Conservation (phyloP, 352 stramenopile species). For the Thraustochytrium sp. region DNA sequence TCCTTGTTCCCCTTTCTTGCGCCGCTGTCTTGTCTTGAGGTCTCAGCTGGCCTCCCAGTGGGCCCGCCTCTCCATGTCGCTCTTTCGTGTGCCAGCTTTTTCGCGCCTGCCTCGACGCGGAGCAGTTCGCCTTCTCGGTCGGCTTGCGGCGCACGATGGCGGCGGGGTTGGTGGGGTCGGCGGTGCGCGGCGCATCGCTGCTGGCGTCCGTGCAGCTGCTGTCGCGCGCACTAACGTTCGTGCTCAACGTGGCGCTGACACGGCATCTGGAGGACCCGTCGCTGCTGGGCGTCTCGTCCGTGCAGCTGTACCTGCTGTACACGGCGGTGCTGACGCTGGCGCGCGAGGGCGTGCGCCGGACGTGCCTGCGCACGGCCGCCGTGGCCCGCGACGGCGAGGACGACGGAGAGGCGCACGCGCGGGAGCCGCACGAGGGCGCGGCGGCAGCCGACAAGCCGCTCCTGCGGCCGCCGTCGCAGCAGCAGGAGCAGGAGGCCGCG, state of each 20-base stretch:
- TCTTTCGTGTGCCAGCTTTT: no score
- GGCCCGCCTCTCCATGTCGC: no score
- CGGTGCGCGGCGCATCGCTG: not conserved
- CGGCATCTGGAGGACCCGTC: conserved; percentile 23
- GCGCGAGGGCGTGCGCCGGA: conserved; percentile 1
- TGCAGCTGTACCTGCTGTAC: conserved; percentile 43
- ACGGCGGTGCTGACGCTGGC: conserved; percentile 28
- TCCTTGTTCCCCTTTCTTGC: no score
- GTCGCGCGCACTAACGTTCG: conserved; percentile 21
- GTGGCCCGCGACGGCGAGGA: not conserved
- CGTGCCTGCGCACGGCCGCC: not conserved
- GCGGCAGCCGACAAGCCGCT: not conserved
- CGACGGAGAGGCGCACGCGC: not conserved
- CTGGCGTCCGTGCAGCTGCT: conserved; percentile 40
- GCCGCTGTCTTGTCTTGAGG: no score
- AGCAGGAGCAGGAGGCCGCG: not conserved
- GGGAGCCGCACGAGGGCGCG: not conserved
- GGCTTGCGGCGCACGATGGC: not conserved
- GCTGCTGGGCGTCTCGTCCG: conserved; percentile 23
- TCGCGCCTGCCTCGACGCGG: not conserved
- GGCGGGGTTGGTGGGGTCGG: not conserved
- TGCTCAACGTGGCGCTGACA: conserved; percentile 25
- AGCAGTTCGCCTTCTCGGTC: not conserved
- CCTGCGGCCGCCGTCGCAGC: not conserved
- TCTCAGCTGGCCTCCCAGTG: no score